phyloP scores from a whole-genome alignment of 2,329 filamentous ascomycete genomes.

The Hirsutella minnesotensis region DNA sequence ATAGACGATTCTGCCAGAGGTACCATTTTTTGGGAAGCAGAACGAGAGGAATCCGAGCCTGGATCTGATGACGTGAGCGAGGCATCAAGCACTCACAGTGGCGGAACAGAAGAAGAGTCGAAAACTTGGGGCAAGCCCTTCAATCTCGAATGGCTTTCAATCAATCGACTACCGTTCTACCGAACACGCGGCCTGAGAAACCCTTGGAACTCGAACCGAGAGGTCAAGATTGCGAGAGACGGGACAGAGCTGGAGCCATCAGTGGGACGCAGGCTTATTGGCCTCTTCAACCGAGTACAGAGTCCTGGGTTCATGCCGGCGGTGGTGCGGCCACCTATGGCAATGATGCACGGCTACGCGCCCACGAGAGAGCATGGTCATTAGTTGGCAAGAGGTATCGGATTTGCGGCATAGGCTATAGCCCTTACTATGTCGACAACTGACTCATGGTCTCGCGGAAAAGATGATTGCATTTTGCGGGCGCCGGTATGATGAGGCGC shows the following conservation, averaged over 20 bases:
- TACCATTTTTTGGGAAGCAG: constrained; percentile 92
- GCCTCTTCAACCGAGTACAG: constrained; percentile 58
- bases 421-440: too few relatives aligned
- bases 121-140: constrained; percentile 88
- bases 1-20: constrained; percentile 90
- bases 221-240: constrained; percentile 92
- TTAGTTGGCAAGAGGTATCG: constrained; percentile 1
- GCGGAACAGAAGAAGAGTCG: constrained; percentile 30
- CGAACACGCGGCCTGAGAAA: constrained; percentile 79
- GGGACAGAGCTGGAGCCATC: constrained; percentile 84
- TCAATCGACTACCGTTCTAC: constrained; percentile 74
- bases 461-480: too few relatives aligned
- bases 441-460: too few relatives aligned
- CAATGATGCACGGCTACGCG: constrained; percentile 25
- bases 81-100: constrained; percentile 24
- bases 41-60: constrained; percentile 41
- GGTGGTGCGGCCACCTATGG: constrained; percentile 18
- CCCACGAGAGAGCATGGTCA: constrained; percentile 23
- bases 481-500: too few relatives aligned
- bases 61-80: constrained; percentile 32
- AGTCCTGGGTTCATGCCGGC: constrained; percentile 22
- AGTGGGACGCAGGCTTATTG: constrained; percentile 64
- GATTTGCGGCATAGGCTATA: too few relatives aligned
- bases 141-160: constrained; percentile 81
- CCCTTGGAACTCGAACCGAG: constrained; percentile 87